phyloP scores from a whole-genome alignment of 176 grass and related monocot species.

The Pharus latifolius region DNA sequence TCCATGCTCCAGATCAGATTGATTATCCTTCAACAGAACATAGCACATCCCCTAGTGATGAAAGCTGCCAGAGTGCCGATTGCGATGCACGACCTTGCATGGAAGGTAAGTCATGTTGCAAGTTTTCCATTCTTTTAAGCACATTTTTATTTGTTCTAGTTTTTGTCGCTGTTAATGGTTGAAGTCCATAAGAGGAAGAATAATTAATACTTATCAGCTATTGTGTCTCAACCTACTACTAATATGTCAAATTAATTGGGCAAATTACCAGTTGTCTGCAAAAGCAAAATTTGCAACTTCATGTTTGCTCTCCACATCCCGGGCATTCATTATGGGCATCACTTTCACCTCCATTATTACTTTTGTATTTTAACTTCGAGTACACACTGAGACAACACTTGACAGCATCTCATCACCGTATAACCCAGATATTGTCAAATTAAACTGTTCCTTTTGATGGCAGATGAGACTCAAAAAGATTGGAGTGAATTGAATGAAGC shows the following conservation, averaged over 20 bases:
- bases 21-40: slow-evolving; percentile 30
- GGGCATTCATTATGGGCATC: neutral
- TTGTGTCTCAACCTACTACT: neutral
- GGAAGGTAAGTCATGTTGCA: slow-evolving; percentile 18
- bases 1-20: slow-evolving; percentile 7
- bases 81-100: slow-evolving; percentile 25
- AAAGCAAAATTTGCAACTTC: neutral
- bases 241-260: neutral
- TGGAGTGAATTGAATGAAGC: slow-evolving; percentile 24
- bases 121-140: neutral
- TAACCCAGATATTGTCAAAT: neutral
- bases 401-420: neutral
- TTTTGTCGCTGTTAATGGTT: neutral
- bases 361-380: slow-evolving; percentile 9
- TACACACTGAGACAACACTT: neutral
- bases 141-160: neutral
- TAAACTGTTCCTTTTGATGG: slow-evolving; percentile 8
- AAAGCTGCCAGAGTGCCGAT: slow-evolving; percentile 15
- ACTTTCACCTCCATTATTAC: neutral
- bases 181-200: neutral
- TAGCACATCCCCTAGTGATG: slow-evolving; percentile 22
- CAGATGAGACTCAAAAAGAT: slow-evolving; percentile 29
- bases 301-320: neutral
- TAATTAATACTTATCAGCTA: neutral
- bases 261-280: neutral